Conservation (phyloP, 495 filamentous ascomycete species). For the Penicillium riverlandense region DNA sequence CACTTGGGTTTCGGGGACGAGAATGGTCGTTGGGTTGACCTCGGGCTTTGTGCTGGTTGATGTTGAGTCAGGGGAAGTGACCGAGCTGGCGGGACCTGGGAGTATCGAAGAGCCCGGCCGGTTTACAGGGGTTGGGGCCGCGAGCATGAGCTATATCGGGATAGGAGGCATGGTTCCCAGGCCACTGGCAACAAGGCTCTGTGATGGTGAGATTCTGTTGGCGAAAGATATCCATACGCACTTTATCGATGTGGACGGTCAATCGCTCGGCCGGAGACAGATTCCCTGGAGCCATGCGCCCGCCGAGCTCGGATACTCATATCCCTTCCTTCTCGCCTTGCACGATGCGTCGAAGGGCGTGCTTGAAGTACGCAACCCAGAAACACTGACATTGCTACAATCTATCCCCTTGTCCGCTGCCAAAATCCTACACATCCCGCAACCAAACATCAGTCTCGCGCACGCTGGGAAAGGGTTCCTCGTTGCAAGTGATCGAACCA, state of each 20-base stretch:
- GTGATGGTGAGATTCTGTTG: conserved; percentile 76
- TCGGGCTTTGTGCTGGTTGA: conserved; percentile 85
- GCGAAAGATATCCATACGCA: conserved; percentile 94
- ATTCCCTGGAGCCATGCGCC: conserved; percentile 87
- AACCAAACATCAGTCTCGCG: conserved; percentile 83
- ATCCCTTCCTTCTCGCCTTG: conserved; percentile 87
- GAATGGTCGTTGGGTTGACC: conserved; percentile 79
- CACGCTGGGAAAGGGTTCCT: conserved; percentile 94
- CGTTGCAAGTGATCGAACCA: conserved; percentile 75
- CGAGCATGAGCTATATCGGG: conserved; percentile 91
- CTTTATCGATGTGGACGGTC: conserved; percentile 80
- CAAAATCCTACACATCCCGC: conserved; percentile 81
- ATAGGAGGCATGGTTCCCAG: conserved; percentile 86
- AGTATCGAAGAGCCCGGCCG: conserved; percentile 59
- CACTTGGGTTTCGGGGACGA: conserved; percentile 82
- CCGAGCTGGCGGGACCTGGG: conserved; percentile 74
- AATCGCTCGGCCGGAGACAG: conserved; percentile 74
- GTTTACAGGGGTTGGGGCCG: conserved; percentile 60
- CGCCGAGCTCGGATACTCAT: conserved; percentile 87
- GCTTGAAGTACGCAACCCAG: conserved; percentile 87
- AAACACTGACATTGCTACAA: conserved; percentile 81
- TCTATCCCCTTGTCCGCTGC: conserved; percentile 74
- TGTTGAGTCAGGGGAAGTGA: conserved; percentile 59
- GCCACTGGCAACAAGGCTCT: conserved; percentile 74
- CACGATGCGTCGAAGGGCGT: conserved; percentile 78